Conservation (phyloP, 352 stramenopile genomes). For the Halophytophthora batemanensis region DNA sequence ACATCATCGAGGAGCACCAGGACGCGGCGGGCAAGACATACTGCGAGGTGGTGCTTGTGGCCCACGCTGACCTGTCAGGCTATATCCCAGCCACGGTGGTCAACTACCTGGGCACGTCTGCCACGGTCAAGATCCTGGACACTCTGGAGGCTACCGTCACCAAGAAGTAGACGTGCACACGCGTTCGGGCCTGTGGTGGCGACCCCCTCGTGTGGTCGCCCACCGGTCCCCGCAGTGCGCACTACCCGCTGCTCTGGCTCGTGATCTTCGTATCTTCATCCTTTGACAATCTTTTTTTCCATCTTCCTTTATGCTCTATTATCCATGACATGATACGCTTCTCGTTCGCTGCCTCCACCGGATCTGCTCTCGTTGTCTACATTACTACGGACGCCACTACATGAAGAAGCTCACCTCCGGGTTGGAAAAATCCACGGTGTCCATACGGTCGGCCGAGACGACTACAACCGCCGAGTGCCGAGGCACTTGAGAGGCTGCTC, state of each 20-base stretch:
- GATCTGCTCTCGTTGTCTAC: constrained; percentile 6
- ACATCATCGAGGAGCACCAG: constrained; percentile 67
- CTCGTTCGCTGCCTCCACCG: no score
- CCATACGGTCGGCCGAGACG: constrained; percentile 38
- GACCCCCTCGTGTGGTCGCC: no score
- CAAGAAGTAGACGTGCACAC: constrained; percentile 20
- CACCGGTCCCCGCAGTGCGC: not conserved
- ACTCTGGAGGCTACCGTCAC: constrained; percentile 58
- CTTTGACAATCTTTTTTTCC: constrained; percentile 7
- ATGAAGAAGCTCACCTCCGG: constrained; percentile 43
- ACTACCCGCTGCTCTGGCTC: constrained; percentile 5
- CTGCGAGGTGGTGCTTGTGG: constrained; percentile 73
- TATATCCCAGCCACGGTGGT: constrained; percentile 78
- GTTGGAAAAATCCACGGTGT: constrained; percentile 42
- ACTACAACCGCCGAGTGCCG: constrained; percentile 27
- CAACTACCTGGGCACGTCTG: constrained; percentile 83
- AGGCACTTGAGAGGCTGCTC: constrained; percentile 1
- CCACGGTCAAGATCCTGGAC: constrained; percentile 77
- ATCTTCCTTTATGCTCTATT: not conserved
- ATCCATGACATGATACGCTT: no score
- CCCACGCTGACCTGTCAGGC: constrained; percentile 72
- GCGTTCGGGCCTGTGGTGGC: no score
- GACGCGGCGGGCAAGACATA: constrained; percentile 42
- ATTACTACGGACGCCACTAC: constrained; percentile 20
- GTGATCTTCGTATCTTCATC: constrained; percentile 21